Evolutionary conservation across 306 rosid genomes (phyloP).

Genomic region (Arachis stenosperma): DNA sequence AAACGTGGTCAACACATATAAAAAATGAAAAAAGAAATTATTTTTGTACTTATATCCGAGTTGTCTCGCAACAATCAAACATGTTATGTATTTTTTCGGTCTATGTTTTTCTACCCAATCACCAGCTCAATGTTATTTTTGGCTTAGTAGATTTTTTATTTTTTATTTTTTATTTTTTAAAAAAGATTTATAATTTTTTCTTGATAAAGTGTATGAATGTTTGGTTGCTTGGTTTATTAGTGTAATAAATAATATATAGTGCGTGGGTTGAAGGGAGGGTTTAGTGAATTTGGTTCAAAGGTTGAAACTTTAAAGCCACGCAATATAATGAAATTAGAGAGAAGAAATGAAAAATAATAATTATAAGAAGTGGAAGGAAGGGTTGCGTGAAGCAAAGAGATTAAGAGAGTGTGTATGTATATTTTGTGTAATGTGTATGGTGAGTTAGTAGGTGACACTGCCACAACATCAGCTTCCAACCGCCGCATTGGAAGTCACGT

Average conservation of each 20-base stretch:
- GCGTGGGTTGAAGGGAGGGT: neutral
- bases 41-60: no score
- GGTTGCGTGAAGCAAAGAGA: constrained; percentile 94
- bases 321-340: constrained; percentile 32
- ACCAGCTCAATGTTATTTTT: neutral
- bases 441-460: constrained; percentile 50
- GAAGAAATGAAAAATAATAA: neutral
- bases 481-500: constrained; percentile 59
- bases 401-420: constrained; percentile 1
- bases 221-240: neutral
- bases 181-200: neutral
- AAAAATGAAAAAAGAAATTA: no score
- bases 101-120: no score
- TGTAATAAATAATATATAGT: neutral
- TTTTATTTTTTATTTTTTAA: neutral
- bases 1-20: no score
- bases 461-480: constrained; percentile 57
- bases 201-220: no score
- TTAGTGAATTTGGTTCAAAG: constrained; percentile 43
- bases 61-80: no score
- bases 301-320: constrained; percentile 72
- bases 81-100: no score
- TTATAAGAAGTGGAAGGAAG: constrained; percentile 27
- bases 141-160: neutral
- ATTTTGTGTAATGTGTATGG: neutral